Evolutionary conservation across 805 yeast genomes (phyloP).

Genomic region (Blastobotrys peoriensis): DNA sequence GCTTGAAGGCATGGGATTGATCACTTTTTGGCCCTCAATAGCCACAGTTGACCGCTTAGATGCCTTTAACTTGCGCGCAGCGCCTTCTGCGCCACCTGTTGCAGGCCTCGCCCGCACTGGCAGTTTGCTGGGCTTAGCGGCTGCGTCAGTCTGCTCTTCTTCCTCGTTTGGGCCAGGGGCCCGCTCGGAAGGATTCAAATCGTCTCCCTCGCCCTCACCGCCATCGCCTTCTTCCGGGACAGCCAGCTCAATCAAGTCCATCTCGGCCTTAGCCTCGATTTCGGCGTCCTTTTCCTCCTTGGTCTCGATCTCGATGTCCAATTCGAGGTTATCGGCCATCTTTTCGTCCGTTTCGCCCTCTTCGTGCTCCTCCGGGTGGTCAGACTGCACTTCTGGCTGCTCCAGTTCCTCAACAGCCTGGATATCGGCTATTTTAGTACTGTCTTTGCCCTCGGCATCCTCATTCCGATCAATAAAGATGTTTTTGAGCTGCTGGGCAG

Average conservation of each 20-base stretch:
- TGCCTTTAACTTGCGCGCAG: too few species aligned
- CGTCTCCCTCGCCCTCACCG: background rate
- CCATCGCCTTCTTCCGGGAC: slow-evolving; percentile 1
- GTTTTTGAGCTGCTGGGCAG: slow-evolving; percentile 78
- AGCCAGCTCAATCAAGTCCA: slow-evolving; percentile 2
- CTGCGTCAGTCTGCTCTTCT: too few species aligned
- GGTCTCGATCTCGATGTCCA: slow-evolving; percentile 15
- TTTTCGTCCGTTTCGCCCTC: background rate
- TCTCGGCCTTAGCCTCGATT: slow-evolving; percentile 13
- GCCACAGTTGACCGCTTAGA: too few species aligned
- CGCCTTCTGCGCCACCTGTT: too few species aligned
- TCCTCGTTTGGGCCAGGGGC: too few species aligned
- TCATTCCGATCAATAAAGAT: slow-evolving; percentile 59
- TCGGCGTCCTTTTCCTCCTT: slow-evolving; percentile 21
- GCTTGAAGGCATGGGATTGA: too few species aligned
- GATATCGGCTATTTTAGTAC: slow-evolving; percentile 20
- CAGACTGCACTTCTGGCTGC: background rate
- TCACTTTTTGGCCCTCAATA: too few species aligned
- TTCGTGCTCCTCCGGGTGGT: background rate
- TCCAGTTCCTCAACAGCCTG: slow-evolving; percentile 7
- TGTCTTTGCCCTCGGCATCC: slow-evolving; percentile 17
- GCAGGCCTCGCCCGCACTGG: too few species aligned
- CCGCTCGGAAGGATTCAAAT: too few species aligned
- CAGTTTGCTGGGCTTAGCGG: too few species aligned
- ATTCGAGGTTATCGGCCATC: too few species aligned